These are phyloP conservation scores for Fusarium tuaranense DNA, from an alignment of 2,329 filamentous ascomycete species.

Conservation along the genomic window DNA sequence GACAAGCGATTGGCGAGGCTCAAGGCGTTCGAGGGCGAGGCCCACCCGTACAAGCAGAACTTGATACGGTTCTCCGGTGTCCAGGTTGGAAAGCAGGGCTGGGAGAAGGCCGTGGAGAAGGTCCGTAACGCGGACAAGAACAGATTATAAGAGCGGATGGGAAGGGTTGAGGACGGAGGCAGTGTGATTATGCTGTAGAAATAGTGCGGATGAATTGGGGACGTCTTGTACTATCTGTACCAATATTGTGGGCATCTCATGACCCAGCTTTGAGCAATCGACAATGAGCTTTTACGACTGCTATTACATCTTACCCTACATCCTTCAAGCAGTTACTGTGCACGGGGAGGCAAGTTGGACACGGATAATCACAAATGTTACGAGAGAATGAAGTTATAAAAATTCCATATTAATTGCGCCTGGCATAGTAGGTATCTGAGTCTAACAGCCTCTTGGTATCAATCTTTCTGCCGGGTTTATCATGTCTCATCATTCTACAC, in stretches of 20 bases:
- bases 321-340: not conserved
- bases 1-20: constrained; percentile 88
- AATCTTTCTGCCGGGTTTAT: constrained; percentile 28
- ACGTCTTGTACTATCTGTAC: constrained; percentile 50
- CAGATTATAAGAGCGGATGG: constrained; percentile 58
- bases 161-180: not conserved
- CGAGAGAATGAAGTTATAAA: not conserved
- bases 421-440: constrained; percentile 4
- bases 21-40: constrained; percentile 95
- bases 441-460: constrained; percentile 34
- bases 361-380: not conserved
- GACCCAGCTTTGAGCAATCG: constrained; percentile 44
- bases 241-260: constrained; percentile 45
- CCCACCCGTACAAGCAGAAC: constrained; percentile 93
- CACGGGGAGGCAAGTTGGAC: not conserved
- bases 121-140: constrained; percentile 62
- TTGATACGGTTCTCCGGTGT: constrained; percentile 78
- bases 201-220: constrained; percentile 32
- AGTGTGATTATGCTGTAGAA: constrained; percentile 23
- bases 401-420: constrained; percentile 8
- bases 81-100: constrained; percentile 64
- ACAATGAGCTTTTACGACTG: constrained; percentile 23
- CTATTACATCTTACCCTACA: not conserved
- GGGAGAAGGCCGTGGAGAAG: constrained; percentile 63
- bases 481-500: constrained; percentile 32